Evolutionary conservation across 1,284 basidiomycete species (phyloP).

Genomic region (Ustilago cynodontis): DNA sequence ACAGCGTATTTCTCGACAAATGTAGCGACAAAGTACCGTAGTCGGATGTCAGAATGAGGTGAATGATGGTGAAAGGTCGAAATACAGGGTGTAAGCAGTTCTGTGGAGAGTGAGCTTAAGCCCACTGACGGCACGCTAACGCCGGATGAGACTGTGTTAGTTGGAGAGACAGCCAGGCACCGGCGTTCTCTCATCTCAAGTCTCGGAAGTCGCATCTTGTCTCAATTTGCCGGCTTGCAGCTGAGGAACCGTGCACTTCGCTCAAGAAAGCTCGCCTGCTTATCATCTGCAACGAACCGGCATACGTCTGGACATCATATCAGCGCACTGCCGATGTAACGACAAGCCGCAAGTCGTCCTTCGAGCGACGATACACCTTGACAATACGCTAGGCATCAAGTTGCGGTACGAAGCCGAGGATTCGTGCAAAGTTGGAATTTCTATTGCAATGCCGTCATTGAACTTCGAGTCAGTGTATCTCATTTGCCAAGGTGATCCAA

Average conservation of each 20-base stretch:
- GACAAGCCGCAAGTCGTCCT: neutral
- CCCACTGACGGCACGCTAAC: constrained; percentile 8
- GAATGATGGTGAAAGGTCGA: neutral
- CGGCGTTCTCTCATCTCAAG: neutral
- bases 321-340: neutral
- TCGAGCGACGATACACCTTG: neutral
- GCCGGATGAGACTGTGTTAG: neutral
- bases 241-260: constrained; percentile 1
- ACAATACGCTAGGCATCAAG: neutral
- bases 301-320: neutral
- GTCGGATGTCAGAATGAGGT: neutral
- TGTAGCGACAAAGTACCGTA: too few relatives aligned
- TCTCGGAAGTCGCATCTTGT: constrained; percentile 6
- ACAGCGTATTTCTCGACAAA: neutral
- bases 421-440: neutral
- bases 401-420: neutral
- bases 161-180: neutral
- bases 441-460: neutral
- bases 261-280: neutral
- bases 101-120: neutral
- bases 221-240: neutral
- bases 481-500: too few relatives aligned
- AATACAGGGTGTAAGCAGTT: neutral
- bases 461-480: too few relatives aligned
- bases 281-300: neutral